Evolutionary conservation across 2,329 filamentous ascomycete genomes (phyloP).

Genomic region (Diplodia scrobiculata): DNA sequence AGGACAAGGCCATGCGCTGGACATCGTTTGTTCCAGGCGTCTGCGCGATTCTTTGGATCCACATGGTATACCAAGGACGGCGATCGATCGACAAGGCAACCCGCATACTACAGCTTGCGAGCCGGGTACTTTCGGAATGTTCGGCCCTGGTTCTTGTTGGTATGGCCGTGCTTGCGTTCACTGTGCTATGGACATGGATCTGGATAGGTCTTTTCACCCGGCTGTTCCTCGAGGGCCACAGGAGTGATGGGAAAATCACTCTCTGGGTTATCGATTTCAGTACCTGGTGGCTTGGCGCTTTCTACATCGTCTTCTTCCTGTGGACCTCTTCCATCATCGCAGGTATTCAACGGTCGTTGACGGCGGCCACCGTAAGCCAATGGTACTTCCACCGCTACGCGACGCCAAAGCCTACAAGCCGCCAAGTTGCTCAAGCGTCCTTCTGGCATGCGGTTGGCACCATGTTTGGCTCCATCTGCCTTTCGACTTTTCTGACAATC

Average conservation of each 20-base stretch:
- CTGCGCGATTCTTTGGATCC: conserved; percentile 76
- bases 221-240: conserved; percentile 87
- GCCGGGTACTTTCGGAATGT: conserved; percentile 81
- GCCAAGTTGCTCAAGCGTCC: conserved; percentile 80
- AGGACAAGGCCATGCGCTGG: conserved; percentile 89
- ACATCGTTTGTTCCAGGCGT: conserved; percentile 74
- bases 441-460: conserved; percentile 79
- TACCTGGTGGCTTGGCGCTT: conserved; percentile 93
- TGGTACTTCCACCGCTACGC: conserved; percentile 98
- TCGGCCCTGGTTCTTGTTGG: conserved; percentile 82
- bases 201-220: conserved; percentile 97
- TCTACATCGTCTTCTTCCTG: conserved; percentile 90
- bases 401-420: conserved; percentile 73
- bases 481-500: conserved; percentile 80
- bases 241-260: conserved; percentile 46
- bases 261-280: conserved; percentile 82
- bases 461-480: conserved; percentile 87
- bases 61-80: conserved; percentile 77
- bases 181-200: conserved; percentile 89
- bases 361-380: conserved; percentile 91
- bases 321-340: conserved; percentile 90
- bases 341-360: conserved; percentile 85
- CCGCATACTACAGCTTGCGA: conserved; percentile 88
- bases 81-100: conserved; percentile 80
- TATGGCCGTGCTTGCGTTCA: conserved; percentile 70